phyloP scores from a whole-genome alignment of 108 stramenopile species.

The Bacterosira constricta region DNA sequence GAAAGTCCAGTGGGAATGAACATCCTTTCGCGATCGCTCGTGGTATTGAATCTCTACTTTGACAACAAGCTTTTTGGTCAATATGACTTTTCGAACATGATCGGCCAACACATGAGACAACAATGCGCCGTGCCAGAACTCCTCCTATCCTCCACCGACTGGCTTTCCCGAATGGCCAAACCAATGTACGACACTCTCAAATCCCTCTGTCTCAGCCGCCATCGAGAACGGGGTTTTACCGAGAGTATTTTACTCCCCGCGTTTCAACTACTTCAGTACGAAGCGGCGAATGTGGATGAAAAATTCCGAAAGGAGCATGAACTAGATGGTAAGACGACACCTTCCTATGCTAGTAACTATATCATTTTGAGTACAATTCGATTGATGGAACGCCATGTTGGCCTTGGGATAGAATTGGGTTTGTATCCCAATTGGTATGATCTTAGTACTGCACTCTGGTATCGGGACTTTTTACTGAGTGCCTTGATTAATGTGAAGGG shows the following conservation, averaged over 20 bases:
- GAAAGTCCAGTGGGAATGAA: constrained; percentile 50
- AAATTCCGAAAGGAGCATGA: constrained; percentile 43
- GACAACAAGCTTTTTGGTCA: constrained; percentile 79
- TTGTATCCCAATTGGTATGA: constrained; percentile 67
- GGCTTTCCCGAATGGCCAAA: constrained; percentile 68
- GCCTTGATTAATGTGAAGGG: constrained; percentile 56
- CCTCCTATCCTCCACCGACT: constrained; percentile 43
- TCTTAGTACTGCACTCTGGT: constrained; percentile 72
- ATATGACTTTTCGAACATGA: constrained; percentile 53
- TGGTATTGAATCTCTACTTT: constrained; percentile 85
- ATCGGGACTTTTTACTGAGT: constrained; percentile 78
- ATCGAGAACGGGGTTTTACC: constrained; percentile 74
- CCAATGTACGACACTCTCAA: constrained; percentile 85
- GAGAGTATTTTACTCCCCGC: constrained; percentile 71
- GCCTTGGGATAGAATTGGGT: constrained; percentile 65
- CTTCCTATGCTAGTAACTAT: constrained; percentile 71
- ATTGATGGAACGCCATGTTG: constrained; percentile 75
- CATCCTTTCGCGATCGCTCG: constrained; percentile 69
- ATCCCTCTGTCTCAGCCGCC: constrained; percentile 64
- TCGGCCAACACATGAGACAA: constrained; percentile 66
- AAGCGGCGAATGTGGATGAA: constrained; percentile 61
- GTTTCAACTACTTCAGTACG: constrained; percentile 65
- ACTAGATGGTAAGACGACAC: constrained; percentile 29
- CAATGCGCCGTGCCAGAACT: constrained; percentile 49
- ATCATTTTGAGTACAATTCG: constrained; percentile 48